Evolutionary conservation across 495 filamentous ascomycete species (phyloP).

Genomic region (Beverwykella pulmonaria): DNA sequence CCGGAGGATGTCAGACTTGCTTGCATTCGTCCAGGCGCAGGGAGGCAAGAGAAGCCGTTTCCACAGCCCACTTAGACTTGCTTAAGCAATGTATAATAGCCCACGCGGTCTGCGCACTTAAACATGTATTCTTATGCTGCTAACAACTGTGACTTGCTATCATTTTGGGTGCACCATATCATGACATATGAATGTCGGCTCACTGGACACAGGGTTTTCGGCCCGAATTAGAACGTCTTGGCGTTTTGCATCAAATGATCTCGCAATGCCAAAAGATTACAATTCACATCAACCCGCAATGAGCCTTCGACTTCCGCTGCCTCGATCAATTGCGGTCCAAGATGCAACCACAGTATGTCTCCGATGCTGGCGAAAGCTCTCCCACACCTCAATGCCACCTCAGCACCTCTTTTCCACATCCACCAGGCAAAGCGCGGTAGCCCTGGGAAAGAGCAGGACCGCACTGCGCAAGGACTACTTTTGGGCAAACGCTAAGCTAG

Average conservation of each 20-base stretch:
- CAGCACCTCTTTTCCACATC: conserved; percentile 29
- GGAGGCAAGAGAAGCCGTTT: conserved; percentile 19
- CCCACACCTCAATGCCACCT: conserved; percentile 1
- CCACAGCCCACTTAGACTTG: conserved; percentile 27
- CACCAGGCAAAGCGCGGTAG: conserved; percentile 20
- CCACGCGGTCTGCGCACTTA: conserved; percentile 14
- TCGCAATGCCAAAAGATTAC: conserved; percentile 3
- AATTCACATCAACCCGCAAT: conserved; percentile 20
- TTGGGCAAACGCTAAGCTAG: conserved; percentile 35
- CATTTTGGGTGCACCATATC: not conserved
- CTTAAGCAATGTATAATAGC: conserved; percentile 39
- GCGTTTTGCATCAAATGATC: conserved; percentile 17
- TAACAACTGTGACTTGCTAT: not conserved
- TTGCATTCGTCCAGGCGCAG: conserved; percentile 38
- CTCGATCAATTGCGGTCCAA: conserved; percentile 10
- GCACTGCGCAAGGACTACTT: conserved; percentile 41
- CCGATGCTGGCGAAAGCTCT: conserved; percentile 31
- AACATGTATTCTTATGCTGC: conserved; percentile 2
- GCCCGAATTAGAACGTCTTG: conserved; percentile 7
- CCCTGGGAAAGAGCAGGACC: conserved; percentile 22
- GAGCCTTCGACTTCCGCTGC: conserved; percentile 24
- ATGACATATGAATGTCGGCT: not conserved
- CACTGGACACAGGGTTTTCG: not conserved
- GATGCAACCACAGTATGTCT: conserved; percentile 31
- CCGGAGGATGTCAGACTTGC: conserved; percentile 21